Conservation (phyloP, 345 rosid genomes). For the Schrenkiella parvula region DNA sequence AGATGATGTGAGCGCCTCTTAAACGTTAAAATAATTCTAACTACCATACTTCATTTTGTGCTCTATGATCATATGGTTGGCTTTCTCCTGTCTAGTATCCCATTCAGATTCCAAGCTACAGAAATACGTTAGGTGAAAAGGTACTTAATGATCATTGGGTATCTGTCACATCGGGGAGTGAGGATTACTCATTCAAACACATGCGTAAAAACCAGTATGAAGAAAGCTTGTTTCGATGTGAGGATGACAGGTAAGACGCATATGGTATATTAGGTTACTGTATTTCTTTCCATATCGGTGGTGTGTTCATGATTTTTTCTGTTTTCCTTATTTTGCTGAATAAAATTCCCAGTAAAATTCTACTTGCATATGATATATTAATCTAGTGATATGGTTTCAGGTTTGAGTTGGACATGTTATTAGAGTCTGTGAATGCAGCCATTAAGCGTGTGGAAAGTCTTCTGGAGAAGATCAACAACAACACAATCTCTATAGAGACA, state of each 20-base stretch:
- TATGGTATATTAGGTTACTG: not conserved
- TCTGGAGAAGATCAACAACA: conserved; percentile 68
- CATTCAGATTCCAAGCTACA: conserved; percentile 77
- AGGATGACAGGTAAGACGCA: conserved; percentile 83
- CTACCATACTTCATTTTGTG: not conserved
- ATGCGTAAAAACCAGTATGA: conserved; percentile 99
- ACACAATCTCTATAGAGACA: conserved; percentile 53
- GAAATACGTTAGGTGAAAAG: conserved; percentile 69
- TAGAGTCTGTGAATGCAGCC: conserved; percentile 82
- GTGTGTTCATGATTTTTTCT: conserved; percentile 6
- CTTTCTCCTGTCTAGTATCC: conserved; percentile 61
- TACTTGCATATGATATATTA: conserved; percentile 7
- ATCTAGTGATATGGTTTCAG: conserved; percentile 42
- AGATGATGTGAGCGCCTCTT: conserved; percentile 51
- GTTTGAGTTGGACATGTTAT: conserved; percentile 97
- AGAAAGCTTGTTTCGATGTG: conserved; percentile 96
- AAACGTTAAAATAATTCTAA: not conserved
- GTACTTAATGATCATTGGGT: conserved; percentile 98
- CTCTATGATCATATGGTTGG: not conserved
- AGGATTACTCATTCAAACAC: conserved; percentile 98
- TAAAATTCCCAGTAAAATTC: not conserved
- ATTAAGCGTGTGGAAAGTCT: conserved; percentile 80
- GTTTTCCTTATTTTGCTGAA: not conserved
- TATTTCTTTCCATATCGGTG: conserved; percentile 5
- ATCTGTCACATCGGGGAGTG: conserved; percentile 99